Evolutionary conservation across 2,329 filamentous ascomycete species (phyloP).

Genomic region (Whalleya microplaca): DNA sequence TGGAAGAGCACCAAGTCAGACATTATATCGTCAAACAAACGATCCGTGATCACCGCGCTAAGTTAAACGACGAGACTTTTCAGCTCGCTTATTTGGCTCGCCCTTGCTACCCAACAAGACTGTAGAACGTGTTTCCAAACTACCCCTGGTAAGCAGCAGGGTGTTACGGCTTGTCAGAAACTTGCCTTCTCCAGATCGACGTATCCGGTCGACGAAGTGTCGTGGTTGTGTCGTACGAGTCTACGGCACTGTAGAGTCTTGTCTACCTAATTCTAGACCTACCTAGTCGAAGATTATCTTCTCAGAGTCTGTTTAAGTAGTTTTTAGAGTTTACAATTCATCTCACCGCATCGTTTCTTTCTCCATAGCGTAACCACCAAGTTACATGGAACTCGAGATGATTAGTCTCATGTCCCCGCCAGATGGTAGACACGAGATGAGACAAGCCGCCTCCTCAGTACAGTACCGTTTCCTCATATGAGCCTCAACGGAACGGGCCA

Average conservation of each 20-base stretch:
- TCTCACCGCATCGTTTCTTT: slow-evolving; percentile 19
- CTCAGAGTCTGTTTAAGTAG: slow-evolving; percentile 16
- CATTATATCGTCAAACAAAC: slow-evolving; percentile 26
- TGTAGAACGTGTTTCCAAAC: slow-evolving; percentile 33
- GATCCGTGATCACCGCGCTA: slow-evolving; percentile 25
- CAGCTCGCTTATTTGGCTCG: slow-evolving; percentile 20
- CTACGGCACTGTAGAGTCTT: slow-evolving; percentile 20
- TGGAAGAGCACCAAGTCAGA: slow-evolving; percentile 21
- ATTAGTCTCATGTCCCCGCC: slow-evolving; percentile 9
- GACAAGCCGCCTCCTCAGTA: slow-evolving; percentile 45
- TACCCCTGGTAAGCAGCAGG: slow-evolving; percentile 29
- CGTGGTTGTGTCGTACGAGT: slow-evolving; percentile 37
- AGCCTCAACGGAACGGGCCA: slow-evolving; percentile 23
- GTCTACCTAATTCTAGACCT: slow-evolving; percentile 13
- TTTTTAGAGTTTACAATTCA: slow-evolving; percentile 17
- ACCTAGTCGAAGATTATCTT: slow-evolving; percentile 12
- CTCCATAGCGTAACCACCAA: slow-evolving; percentile 9
- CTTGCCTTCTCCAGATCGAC: slow-evolving; percentile 40
- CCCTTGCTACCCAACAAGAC: slow-evolving; percentile 24
- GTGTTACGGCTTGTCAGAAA: slow-evolving; percentile 30
- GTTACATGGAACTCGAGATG: slow-evolving; percentile 5
- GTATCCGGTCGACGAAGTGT: slow-evolving; percentile 35
- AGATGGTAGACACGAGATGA: slow-evolving; percentile 37
- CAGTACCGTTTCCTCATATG: slow-evolving; percentile 12
- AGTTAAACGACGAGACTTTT: slow-evolving; percentile 19